Percentiles rank a stretch among this genome's conserved stretches.
These are phyloP conservation scores for Dinochytrium kinnereticum DNA, from an alignment of 371 early-diverging fungal genomes.

Conservation along the genomic window DNA sequence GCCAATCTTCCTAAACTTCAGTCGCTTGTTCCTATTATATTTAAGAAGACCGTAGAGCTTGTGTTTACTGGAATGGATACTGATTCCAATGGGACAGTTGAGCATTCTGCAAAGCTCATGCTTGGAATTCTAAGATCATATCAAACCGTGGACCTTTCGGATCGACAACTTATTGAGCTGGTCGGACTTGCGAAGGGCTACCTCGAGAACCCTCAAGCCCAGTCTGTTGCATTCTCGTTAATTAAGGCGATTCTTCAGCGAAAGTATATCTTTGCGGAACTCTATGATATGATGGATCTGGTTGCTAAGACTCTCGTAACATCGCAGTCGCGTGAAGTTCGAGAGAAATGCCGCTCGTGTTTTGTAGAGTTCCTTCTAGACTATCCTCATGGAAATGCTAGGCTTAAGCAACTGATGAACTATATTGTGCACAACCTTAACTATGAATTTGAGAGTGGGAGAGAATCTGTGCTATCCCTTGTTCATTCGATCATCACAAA, in stretches of 20 bases:
- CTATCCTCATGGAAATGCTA: constrained; percentile 86
- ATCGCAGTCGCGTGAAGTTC: constrained; percentile 75
- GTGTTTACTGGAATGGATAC: neutral
- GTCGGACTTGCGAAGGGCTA: constrained; percentile 84
- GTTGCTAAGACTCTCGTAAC: constrained; percentile 85
- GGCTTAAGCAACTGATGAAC: constrained; percentile 80
- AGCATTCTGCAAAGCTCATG: constrained; percentile 80
- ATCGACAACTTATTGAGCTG: constrained; percentile 78
- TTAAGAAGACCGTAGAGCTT: constrained; percentile 34
- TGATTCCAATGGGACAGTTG: constrained; percentile 54
- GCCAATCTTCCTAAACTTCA: constrained; percentile 73
- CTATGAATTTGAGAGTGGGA: constrained; percentile 90
- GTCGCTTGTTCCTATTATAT: constrained; percentile 69
- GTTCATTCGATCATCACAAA: constrained; percentile 76
- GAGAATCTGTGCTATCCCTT: constrained; percentile 85
- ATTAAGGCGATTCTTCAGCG: constrained; percentile 85
- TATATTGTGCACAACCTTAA: constrained; percentile 87
- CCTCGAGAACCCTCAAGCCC: constrained; percentile 84
- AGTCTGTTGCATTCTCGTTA: constrained; percentile 82
- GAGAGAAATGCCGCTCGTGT: constrained; percentile 80
- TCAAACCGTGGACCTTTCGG: constrained; percentile 62
- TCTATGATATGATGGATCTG: constrained; percentile 89
- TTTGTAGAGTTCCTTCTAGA: constrained; percentile 90
- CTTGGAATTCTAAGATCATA: constrained; percentile 76
- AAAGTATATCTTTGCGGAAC: constrained; percentile 81